Conservation (phyloP, 345 rosid species). For the Eucalyptus melliodora region DNA sequence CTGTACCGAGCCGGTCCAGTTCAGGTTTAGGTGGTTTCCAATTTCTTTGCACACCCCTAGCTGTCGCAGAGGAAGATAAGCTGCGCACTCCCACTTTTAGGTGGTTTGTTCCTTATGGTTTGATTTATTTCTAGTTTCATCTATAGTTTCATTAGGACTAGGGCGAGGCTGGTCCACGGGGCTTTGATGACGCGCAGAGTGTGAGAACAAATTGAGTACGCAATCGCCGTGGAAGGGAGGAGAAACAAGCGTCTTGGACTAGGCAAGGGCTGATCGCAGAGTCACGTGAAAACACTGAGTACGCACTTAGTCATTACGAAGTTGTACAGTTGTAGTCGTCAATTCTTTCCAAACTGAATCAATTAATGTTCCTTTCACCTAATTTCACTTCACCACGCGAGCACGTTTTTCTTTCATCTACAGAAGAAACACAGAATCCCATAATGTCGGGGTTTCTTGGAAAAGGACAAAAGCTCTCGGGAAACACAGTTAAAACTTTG, state of each 20-base stretch:
- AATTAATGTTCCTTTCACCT: not conserved
- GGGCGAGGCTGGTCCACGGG: not conserved
- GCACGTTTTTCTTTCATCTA: not conserved
- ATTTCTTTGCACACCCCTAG: too few species aligned
- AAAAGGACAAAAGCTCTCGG: not conserved
- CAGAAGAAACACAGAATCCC: not conserved
- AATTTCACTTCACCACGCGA: not conserved
- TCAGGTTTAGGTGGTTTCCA: accelerated
- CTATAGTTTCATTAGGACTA: not conserved
- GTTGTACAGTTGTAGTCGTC: not conserved
- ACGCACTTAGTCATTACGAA: not conserved
- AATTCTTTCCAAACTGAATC: not conserved
- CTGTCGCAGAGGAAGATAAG: not conserved
- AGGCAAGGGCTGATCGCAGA: not conserved
- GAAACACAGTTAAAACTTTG: not conserved
- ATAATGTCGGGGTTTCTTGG: not conserved
- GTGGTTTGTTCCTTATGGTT: not conserved
- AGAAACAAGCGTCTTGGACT: not conserved
- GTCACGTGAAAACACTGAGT: not conserved
- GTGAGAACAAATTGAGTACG: not conserved
- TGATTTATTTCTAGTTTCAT: not conserved
- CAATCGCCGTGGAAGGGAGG: not conserved
- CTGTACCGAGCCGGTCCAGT: accelerated
- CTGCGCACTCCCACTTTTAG: not conserved
- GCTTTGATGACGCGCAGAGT: not conserved